phyloP scores from a whole-genome alignment of 2,329 filamentous ascomycete species.

The Pseudopithomyces maydicus region DNA sequence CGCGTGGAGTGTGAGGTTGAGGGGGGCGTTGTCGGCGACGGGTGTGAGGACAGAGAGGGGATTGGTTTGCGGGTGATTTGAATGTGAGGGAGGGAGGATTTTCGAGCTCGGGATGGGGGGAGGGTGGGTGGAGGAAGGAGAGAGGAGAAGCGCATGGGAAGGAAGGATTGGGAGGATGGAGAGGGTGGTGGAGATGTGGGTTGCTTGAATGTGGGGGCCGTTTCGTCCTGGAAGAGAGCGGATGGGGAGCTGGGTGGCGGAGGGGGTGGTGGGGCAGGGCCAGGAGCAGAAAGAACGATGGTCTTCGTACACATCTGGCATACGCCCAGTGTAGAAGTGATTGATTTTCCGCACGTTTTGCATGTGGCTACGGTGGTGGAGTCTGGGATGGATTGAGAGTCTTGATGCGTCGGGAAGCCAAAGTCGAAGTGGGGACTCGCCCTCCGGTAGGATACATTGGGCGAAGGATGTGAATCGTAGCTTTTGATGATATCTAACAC shows the following conservation, averaged over 20 bases:
- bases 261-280: slow-evolving; percentile 34
- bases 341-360: slow-evolving; percentile 35
- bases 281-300: slow-evolving; percentile 25
- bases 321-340: slow-evolving; percentile 31
- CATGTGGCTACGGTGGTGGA: slow-evolving; percentile 34
- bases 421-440: slow-evolving; percentile 32
- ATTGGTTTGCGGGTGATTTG: slow-evolving; percentile 30
- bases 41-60: slow-evolving; percentile 24
- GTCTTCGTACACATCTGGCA: slow-evolving; percentile 39
- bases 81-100: slow-evolving; percentile 33
- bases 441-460: not conserved
- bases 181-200: slow-evolving; percentile 23
- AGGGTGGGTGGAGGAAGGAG: slow-evolving; percentile 26
- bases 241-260: slow-evolving; percentile 30
- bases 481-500: slow-evolving; percentile 25
- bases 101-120: slow-evolving; percentile 22
- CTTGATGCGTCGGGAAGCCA: slow-evolving; percentile 16
- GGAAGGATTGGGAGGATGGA: slow-evolving; percentile 24
- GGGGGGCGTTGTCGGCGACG: slow-evolving; percentile 28
- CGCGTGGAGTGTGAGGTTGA: slow-evolving; percentile 29
- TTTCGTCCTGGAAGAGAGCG: slow-evolving; percentile 26
- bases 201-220: slow-evolving; percentile 20
- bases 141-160: slow-evolving; percentile 38
- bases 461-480: slow-evolving; percentile 16
- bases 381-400: slow-evolving; percentile 11